These are phyloP conservation scores for Triticum aestivum DNA, from an alignment of 176 grass and related monocot species.

Conservation along the genomic window DNA sequence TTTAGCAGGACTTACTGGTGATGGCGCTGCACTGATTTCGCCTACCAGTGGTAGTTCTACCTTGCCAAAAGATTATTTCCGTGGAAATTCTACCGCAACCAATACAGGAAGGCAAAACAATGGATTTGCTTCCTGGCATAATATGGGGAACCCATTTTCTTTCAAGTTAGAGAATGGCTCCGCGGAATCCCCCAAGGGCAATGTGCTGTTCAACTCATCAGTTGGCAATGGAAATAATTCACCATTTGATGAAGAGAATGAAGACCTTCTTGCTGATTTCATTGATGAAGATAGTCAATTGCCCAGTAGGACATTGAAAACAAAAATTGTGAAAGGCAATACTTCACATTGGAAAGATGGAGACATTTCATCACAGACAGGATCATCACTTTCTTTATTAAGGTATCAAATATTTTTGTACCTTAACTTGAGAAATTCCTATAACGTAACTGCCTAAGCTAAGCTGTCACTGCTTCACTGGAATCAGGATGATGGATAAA, in stretches of 20 bases:
- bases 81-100: constrained; percentile 37
- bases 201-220: constrained; percentile 40
- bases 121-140: constrained; percentile 81
- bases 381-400: constrained; percentile 89
- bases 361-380: constrained; percentile 92
- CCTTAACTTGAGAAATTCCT: constrained; percentile 19
- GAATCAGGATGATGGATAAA: constrained; percentile 98
- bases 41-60: constrained; percentile 44
- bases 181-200: constrained; percentile 66
- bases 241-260: constrained; percentile 88
- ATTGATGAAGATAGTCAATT: constrained; percentile 99
- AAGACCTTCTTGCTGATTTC: constrained; percentile 98
- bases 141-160: constrained; percentile 74
- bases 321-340: constrained; percentile 60
- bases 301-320: constrained; percentile 79
- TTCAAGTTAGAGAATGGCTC: constrained; percentile 62
- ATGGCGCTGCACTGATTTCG: constrained; percentile 77
- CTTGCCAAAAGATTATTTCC: constrained; percentile 47
- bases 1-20: constrained; percentile 93
- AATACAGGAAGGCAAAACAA: constrained; percentile 50
- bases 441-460: constrained; percentile 21
- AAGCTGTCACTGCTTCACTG: constrained; percentile 19
- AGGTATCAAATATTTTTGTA: constrained; percentile 60
- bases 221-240: constrained; percentile 54
- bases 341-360: constrained; percentile 70